These are phyloP conservation scores for Vinca minor DNA, from an alignment of 257 asterid genomes.

Conservation along the genomic window DNA sequence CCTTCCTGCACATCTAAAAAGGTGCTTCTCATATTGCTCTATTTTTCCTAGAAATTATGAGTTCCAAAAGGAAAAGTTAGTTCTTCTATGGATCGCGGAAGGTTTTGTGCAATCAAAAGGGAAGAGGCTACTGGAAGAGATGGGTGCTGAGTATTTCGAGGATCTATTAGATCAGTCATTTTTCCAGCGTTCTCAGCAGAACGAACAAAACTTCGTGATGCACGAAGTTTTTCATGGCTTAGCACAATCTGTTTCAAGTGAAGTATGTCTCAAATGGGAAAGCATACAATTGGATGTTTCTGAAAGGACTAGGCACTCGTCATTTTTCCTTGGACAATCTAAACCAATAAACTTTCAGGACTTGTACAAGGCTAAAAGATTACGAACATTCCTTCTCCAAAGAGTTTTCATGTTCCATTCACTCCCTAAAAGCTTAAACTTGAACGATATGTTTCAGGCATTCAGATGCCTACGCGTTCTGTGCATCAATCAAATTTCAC, in stretches of 20 bases:
- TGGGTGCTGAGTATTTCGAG: slow-evolving; percentile 2
- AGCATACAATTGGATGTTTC: not conserved
- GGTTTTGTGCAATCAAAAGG: not conserved
- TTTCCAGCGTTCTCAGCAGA: not conserved
- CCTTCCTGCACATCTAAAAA: no score
- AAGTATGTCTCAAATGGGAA: slow-evolving; percentile 6
- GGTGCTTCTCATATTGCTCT: no score
- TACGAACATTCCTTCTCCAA: not conserved
- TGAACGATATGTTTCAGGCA: not conserved
- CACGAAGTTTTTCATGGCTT: slow-evolving; percentile 3
- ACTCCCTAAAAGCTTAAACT: not conserved
- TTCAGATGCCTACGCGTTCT: not conserved
- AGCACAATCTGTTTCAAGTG: not conserved
- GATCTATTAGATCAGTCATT: not conserved
- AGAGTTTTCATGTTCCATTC: slow-evolving; percentile 4
- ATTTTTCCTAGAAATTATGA: no score
- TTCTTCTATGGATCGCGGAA: no score
- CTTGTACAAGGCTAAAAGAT: slow-evolving; percentile 2
- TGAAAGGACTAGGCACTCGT: not conserved
- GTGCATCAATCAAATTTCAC: not conserved
- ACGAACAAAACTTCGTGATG: slow-evolving; percentile 1
- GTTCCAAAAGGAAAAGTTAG: no score
- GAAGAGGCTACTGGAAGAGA: slow-evolving; percentile 4
- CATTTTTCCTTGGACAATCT: not conserved
- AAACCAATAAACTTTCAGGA: slow-evolving; percentile 1